Evolutionary conservation across 1,284 basidiomycete genomes (phyloP).

Genomic region (Phellinidium pouzarii): DNA sequence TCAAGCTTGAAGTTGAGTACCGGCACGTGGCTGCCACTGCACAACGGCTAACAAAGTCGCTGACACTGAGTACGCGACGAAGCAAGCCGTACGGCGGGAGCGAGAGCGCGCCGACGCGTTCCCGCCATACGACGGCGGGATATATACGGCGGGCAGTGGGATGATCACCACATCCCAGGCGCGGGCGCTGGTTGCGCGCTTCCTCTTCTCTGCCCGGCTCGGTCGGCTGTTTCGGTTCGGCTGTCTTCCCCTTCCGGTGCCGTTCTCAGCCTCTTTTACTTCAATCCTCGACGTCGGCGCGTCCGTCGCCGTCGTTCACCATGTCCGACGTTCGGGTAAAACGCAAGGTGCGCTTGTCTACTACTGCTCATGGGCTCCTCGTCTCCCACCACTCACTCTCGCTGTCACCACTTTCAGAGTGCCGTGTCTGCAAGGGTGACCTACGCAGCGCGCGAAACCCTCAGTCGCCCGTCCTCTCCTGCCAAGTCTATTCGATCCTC

Average conservation of each 20-base stretch:
- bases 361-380: not conserved
- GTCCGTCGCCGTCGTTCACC: slow-evolving; percentile 2
- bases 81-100: not conserved
- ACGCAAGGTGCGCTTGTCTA: slow-evolving; percentile 13
- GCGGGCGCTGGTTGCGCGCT: not conserved
- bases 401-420: slow-evolving; percentile 30
- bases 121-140: not conserved
- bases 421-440: slow-evolving; percentile 31
- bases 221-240: too few species aligned
- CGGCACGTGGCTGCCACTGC: not conserved
- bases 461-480: slow-evolving; percentile 22
- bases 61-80: not conserved
- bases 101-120: not conserved
- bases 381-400: not conserved
- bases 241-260: not conserved
- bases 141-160: too few species aligned
- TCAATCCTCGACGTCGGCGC: not conserved
- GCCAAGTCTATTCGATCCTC: slow-evolving; percentile 33
- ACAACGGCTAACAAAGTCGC: not conserved
- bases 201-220: too few species aligned
- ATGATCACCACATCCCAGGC: not conserved
- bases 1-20: not conserved
- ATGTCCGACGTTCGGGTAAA: slow-evolving; percentile 17
- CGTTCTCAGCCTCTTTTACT: not conserved
- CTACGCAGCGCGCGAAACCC: slow-evolving; percentile 19